Evolutionary conservation across 2,329 filamentous ascomycete genomes (phyloP), one percentile per base, ranked within the genome.

Genomic region (Cercospora citrullina): DNA sequence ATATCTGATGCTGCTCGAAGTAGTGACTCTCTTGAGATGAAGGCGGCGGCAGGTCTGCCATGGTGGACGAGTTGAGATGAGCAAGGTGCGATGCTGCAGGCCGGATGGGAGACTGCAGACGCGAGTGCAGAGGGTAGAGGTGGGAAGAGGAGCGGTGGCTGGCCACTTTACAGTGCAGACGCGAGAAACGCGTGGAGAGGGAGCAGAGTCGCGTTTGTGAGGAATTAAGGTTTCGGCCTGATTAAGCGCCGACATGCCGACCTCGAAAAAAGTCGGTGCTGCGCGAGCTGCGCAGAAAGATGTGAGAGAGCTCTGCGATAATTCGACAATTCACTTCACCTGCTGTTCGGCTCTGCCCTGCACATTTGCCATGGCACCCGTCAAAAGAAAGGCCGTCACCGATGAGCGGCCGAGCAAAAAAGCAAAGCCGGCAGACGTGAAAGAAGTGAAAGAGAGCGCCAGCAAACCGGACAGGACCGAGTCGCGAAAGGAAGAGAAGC

Each of bases 301-400:
- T 16, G 55, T 33, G 28, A 59, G 55, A 59, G 45, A 57, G 30
- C 61, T 64, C 18, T 57, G n/a, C 48, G 31, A 55, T 28, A 48
- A 39, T 39, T 64, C 61, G 31, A 55, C 18, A 31, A 28, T 39
- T 64, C 61, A 51, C n/a, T 30, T 30, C 4, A 23, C 48, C 55
- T 55, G 30, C 31, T 39, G n/a, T 16, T 59, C 23, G 48, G 48
- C 31, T 31, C 31, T 58, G 16, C 21, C 33, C 26, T 42, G 30
- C 53, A 48, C 23, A 30, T 63, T 63, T 55, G 48, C 33, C 69
- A 84, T 84, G 82, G 81, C 80, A 69, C 77, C 81, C 30, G 74
- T 80, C 14, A 84, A 84, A 75, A 76, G 83, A 65, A 83, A 83
- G 71, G 82, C 82, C 66, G 80, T 76, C 45, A 74, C 75, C 9